Evolutionary conservation across 257 asterid species (phyloP).

Genomic region (Striga asiatica): DNA sequence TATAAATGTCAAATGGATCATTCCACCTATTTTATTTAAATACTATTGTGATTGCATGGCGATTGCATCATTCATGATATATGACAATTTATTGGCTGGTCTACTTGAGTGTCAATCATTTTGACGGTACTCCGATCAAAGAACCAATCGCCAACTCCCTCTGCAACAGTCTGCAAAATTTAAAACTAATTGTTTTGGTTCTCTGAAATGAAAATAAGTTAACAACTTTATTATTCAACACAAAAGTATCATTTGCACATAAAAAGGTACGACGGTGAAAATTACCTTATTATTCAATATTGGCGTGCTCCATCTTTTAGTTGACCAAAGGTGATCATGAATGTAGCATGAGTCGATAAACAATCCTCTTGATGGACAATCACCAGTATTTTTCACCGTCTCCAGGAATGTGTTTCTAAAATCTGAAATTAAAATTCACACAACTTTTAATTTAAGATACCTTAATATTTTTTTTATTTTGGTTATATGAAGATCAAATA

Average conservation of each 20-base stretch:
- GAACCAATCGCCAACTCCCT: not conserved
- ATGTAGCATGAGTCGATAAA: constrained; percentile 16
- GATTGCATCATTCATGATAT: no score
- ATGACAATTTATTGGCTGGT: not conserved
- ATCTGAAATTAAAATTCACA: not conserved
- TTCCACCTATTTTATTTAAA: no score
- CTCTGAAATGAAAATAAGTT: not conserved
- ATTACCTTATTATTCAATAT: constrained; percentile 10
- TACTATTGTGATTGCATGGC: no score
- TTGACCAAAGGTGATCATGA: constrained; percentile 1
- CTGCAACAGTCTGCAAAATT: not conserved
- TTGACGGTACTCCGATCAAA: not conserved
- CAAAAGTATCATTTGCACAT: not conserved
- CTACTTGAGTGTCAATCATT: not conserved
- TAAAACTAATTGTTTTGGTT: not conserved
- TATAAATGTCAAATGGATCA: no score
- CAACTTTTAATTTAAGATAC: not conserved
- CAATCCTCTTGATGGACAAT: constrained; percentile 11
- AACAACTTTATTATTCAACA: not conserved
- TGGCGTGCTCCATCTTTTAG: not conserved
- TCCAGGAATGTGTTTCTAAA: not conserved
- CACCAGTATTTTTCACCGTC: not conserved
- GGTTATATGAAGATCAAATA: not conserved
- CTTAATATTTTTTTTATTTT: not conserved
- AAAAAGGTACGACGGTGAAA: no score